These are phyloP conservation scores for Auricularia auricula-judae DNA, from an alignment of 768 basidiomycete species.

Conservation along the genomic window DNA sequence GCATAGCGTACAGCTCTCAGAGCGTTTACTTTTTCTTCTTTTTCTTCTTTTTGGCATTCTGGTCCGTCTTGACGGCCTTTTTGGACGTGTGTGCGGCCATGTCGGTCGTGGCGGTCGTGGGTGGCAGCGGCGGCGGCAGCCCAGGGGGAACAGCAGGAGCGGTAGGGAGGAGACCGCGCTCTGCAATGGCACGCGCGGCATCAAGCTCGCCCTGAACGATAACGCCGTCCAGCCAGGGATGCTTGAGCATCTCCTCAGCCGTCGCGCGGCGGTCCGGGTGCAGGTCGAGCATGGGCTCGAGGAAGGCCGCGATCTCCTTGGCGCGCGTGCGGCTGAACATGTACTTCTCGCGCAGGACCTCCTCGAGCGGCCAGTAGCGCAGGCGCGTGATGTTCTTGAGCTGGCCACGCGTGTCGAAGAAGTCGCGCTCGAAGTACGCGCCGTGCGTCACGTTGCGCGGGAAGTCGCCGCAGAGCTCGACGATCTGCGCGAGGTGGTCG, in stretches of 20 bases:
- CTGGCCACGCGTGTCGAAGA: conserved; percentile 67
- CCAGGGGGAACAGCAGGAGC: too few relatives aligned
- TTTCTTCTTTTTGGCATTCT: too few relatives aligned
- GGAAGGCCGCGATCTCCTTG: background rate
- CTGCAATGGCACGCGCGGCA: background rate
- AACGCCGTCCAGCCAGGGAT: background rate
- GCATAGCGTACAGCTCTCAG: too few relatives aligned
- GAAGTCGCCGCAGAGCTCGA: conserved; percentile 81
- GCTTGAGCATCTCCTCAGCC: conserved; percentile 1
- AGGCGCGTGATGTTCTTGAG: conserved; percentile 7
- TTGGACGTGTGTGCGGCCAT: too few relatives aligned
- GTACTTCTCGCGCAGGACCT: background rate
- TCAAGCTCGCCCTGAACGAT: background rate
- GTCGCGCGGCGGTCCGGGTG: conserved; percentile 2
- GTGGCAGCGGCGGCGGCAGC: too few relatives aligned
- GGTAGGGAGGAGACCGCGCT: background rate
- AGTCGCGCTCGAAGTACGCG: conserved; percentile 73
- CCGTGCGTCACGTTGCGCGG: conserved; percentile 64
- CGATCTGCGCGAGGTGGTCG: conserved; percentile 92
- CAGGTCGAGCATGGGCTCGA: conserved; percentile 2
- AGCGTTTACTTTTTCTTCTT: too few relatives aligned
- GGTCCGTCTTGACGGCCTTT: too few relatives aligned
- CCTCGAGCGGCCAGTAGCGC: background rate
- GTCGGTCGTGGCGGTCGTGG: too few relatives aligned
- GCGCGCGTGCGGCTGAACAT: background rate